Base-by-base conservation (phyloP, 2,329 filamentous ascomycete genomes). In the Ceratocystis harringtonii region DNA sequence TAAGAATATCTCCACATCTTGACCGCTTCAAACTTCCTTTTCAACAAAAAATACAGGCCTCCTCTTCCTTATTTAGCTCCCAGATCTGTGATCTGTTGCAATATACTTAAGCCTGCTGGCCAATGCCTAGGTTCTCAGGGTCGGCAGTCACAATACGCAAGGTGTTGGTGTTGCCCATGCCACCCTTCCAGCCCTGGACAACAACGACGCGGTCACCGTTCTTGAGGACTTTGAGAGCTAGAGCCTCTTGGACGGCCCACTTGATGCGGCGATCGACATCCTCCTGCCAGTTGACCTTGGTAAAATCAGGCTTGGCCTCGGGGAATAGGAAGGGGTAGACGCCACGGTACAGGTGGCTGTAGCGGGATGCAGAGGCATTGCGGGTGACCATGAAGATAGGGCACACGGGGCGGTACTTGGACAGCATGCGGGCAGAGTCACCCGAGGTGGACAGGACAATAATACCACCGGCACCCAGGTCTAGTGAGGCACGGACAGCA, bases 331-430 rank as follows among this genome's bases (percentile, higher is more conserved):
- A 99, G 67, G 94, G 94, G 76, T 96, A 99, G 69, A 99, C 92
- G 72, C 94, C 94, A 74, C 94, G 92, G 81, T 96, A 97, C 76
- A 99, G 79, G 77, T 99, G 94, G 70, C 86, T 88, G 78, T 94
- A 97, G 78, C 94, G 84, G 68, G 91, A 88, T 63, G 94, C 90
- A 70, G 83, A 85, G 61, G 85, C 78, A 76, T 88, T 96, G 72
- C 94, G 88, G 70, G 92, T 96, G 69, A 99, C 89, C 92, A 97
- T 97, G 82, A 99, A 92, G 79, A 99, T 96, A 72, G 94, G 94
- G 84, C 92, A 97, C 69, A 97, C 92, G 63, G 94, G 94, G 74
- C 94, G 89, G 81, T 96, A 99, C 82, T 99, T 99, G 80, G 92
- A 95, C 70, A 97, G 82, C 69, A 97, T 86, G 73, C 94, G 91